Conservation (phyloP, 257 asterid species). For the Dorcoceras hygrometricum region DNA sequence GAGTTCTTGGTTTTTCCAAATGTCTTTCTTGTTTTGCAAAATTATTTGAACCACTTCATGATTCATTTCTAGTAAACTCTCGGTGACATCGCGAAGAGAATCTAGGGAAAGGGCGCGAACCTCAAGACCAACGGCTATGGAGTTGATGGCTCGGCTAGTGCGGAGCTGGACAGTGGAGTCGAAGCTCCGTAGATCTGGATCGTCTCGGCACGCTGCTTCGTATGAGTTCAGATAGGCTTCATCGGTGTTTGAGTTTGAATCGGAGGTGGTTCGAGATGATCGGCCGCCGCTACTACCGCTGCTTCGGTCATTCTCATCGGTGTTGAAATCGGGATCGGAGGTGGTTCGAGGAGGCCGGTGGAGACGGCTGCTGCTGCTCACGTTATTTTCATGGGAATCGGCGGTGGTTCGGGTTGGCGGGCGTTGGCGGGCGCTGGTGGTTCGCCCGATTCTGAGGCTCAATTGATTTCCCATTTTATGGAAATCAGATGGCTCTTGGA, state of each 20-base stretch:
- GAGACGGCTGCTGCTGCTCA: conserved; percentile 5
- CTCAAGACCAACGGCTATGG: conserved; percentile 41
- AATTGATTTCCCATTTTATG: conserved; percentile 35
- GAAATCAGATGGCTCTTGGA: neutral
- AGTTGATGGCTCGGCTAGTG: conserved; percentile 43
- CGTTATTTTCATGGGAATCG: neutral
- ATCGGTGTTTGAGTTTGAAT: conserved; percentile 1
- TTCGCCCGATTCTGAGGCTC: conserved; percentile 27
- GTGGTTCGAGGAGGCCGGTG: neutral
- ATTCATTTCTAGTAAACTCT: conserved; percentile 50
- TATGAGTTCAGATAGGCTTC: conserved; percentile 46
- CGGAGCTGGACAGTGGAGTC: conserved; percentile 39
- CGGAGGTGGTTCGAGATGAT: conserved; percentile 10
- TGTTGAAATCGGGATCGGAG: neutral
- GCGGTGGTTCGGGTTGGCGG: too few species aligned
- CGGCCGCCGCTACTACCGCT: neutral
- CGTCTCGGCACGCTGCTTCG: conserved; percentile 48
- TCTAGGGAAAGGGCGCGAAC: conserved; percentile 43
- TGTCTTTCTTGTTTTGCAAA: conserved; percentile 76
- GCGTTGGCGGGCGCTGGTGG: neutral
- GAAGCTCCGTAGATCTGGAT: conserved; percentile 39
- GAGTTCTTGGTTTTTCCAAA: conserved; percentile 72
- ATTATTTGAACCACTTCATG: conserved; percentile 85
- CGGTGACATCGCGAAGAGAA: conserved; percentile 51
- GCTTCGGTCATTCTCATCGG: neutral